These are phyloP conservation scores for Fusarium sublunatum DNA, from an alignment of 2,329 filamentous ascomycete genomes.

Conservation along the genomic window DNA sequence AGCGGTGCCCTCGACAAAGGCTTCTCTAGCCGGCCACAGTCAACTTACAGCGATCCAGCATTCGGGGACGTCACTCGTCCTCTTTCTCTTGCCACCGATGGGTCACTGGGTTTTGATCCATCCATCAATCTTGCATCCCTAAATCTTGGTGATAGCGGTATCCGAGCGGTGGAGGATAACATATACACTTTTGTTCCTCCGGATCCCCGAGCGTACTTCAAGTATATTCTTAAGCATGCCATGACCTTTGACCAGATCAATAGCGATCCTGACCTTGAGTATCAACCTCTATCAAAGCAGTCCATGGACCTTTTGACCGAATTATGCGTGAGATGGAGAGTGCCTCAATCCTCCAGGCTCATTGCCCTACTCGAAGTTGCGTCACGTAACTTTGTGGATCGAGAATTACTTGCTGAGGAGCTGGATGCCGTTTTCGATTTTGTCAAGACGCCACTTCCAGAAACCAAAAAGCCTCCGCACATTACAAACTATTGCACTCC, in stretches of 20 bases:
- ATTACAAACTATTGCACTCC: constrained; percentile 64
- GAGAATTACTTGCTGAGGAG: constrained; percentile 83
- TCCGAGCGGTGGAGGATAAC: constrained; percentile 68
- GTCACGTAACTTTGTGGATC: constrained; percentile 84
- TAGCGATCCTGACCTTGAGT: constrained; percentile 61
- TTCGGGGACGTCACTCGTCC: constrained; percentile 65
- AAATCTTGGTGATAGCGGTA: constrained; percentile 67
- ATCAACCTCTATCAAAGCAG: constrained; percentile 74
- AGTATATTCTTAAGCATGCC: constrained; percentile 81
- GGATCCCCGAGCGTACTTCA: constrained; percentile 85
- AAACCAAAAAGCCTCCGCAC: constrained; percentile 71
- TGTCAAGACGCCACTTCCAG: constrained; percentile 76
- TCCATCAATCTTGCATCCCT: constrained; percentile 75
- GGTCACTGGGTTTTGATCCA: constrained; percentile 67
- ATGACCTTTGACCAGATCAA: constrained; percentile 73
- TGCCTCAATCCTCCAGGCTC: constrained; percentile 83
- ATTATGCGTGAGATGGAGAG: constrained; percentile 86
- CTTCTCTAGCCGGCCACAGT: constrained; percentile 63
- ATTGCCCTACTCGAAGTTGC: constrained; percentile 87
- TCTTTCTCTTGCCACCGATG: constrained; percentile 59
- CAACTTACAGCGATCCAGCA: constrained; percentile 62
- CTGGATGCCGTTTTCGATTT: constrained; percentile 86
- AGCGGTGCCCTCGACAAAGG: constrained; percentile 68
- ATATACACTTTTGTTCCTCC: constrained; percentile 91
- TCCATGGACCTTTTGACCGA: constrained; percentile 87